Evolutionary conservation across 2,329 filamentous ascomycete genomes (phyloP).

Genomic region (Myotisia sp.): DNA sequence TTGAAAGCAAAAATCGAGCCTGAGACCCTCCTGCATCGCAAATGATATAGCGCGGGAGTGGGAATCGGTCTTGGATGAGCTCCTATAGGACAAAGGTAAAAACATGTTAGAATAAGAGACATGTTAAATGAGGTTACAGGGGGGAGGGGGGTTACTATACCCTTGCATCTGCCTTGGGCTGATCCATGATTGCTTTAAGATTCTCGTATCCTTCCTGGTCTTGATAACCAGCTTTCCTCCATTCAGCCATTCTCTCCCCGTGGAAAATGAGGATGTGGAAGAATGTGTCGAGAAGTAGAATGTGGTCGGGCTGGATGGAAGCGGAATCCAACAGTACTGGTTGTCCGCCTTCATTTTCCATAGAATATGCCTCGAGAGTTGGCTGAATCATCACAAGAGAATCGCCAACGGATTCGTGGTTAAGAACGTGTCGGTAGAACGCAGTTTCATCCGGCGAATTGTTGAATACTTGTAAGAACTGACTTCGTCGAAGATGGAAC

Average conservation of each 20-base stretch:
- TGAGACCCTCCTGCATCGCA: conserved; percentile 98
- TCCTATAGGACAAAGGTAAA: conserved; percentile 43
- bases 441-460: conserved; percentile 98
- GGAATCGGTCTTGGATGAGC: conserved; percentile 92
- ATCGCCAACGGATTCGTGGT: conserved; percentile 93
- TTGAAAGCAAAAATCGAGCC: conserved; percentile 88
- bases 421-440: conserved; percentile 94
- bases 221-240: conserved; percentile 95
- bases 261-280: conserved; percentile 99
- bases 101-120: neutral
- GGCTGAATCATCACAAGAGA: conserved; percentile 98
- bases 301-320: conserved; percentile 86
- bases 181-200: conserved; percentile 72
- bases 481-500: conserved; percentile 94
- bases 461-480: conserved; percentile 98
- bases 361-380: conserved; percentile 90
- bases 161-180: conserved; percentile 91
- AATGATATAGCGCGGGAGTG: conserved; percentile 94
- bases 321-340: conserved; percentile 93
- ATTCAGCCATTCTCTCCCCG: conserved; percentile 92
- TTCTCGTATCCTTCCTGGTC: conserved; percentile 98
- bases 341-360: conserved; percentile 83
- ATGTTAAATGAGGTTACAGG: neutral
- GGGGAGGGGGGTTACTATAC: conserved; percentile 38
- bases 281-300: conserved; percentile 91